Evolutionary conservation across 192 early-diverging fungal species (phyloP), one percentile per base, ranked within the genome.

Genomic region (Fimicolochytrium jonesii): DNA sequence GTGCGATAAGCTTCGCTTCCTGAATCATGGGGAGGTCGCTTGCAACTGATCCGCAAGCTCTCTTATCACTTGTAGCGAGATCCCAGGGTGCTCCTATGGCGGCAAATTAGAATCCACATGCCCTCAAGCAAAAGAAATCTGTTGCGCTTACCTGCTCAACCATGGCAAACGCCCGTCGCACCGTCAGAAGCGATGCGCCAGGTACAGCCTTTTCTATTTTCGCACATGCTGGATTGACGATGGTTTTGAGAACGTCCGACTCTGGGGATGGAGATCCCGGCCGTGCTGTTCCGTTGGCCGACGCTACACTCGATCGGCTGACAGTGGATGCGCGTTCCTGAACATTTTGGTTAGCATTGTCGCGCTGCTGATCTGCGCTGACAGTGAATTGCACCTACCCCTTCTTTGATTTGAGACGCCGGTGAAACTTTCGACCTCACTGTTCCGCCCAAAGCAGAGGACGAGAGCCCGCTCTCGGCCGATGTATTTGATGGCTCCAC

Each of bases 161-260:
- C 4, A 56, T 32, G 18, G 26, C 59, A 57, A 72, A 72, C 3
- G 70, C 70, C 13, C 53, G 17, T 17, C 59, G 29, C 23, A 72
- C 15, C 25, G 54, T 20, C 26, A 44, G 37, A 10, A 67, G 60
- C 17, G 59, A 51, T 18, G 35, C 41, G 5, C 50, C 59, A 6
- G 18, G 48, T 23, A 18, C 28, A 28, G 6, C 34, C 43, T 58
- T 54, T 26, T 33, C 44, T 22, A 72, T 29, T 25, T 62, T 66
- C 4, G 45, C 23, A 34, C 68, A 55, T 11, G 61, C 70, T n/a
- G 55, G 47, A 39, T 59, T 28, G 32, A 71, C 54, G 20, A 71
- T 43, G 11, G 49, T 49, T 31, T 53, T 58, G 11, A 64, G 11
- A 57, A 55, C 30, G 13, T 34, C 55, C 29, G 26, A 13, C 15